These are phyloP conservation scores for Curvularia sp. DNA, from an alignment of 2,329 filamentous ascomycete species.

Conservation along the genomic window DNA sequence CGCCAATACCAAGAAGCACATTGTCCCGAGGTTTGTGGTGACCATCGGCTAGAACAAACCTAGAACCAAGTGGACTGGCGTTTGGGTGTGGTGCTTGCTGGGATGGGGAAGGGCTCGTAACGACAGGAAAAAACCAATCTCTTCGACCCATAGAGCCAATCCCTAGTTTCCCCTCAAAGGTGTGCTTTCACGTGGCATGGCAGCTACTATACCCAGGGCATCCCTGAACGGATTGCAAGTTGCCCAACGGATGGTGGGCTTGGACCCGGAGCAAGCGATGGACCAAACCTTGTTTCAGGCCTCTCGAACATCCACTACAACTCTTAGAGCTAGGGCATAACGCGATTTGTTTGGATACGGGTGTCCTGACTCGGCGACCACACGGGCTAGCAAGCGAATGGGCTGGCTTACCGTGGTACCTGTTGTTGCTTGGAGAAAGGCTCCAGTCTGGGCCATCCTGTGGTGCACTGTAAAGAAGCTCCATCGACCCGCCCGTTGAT, in stretches of 20 bases:
- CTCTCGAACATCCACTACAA: constrained; percentile 22
- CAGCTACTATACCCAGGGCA: constrained; percentile 24
- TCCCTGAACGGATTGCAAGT: constrained; percentile 17
- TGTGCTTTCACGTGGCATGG: constrained; percentile 23
- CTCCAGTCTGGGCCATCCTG: constrained; percentile 21
- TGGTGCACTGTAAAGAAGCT: constrained; percentile 27
- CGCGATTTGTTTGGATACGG: constrained; percentile 17
- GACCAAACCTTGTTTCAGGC: constrained; percentile 26
- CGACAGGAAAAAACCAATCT: background rate
- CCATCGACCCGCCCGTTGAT: constrained; percentile 16
- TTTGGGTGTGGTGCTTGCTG: background rate
- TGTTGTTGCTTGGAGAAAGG: constrained; percentile 16
- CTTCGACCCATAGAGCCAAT: constrained; percentile 3
- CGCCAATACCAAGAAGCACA: constrained; percentile 7
- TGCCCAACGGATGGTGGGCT: constrained; percentile 22
- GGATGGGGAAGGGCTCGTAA: background rate
- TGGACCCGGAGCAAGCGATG: constrained; percentile 31
- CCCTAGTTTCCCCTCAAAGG: constrained; percentile 8
- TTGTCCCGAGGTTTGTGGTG: constrained; percentile 3
- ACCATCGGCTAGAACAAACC: constrained; percentile 10
- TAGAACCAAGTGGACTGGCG: constrained; percentile 1
- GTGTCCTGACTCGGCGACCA: constrained; percentile 27
- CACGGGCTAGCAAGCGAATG: constrained; percentile 29
- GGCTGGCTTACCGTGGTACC: constrained; percentile 24
- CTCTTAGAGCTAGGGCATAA: constrained; percentile 18